Conservation (phyloP, 495 filamentous ascomycete genomes). For the Penicillium tannophilum region DNA sequence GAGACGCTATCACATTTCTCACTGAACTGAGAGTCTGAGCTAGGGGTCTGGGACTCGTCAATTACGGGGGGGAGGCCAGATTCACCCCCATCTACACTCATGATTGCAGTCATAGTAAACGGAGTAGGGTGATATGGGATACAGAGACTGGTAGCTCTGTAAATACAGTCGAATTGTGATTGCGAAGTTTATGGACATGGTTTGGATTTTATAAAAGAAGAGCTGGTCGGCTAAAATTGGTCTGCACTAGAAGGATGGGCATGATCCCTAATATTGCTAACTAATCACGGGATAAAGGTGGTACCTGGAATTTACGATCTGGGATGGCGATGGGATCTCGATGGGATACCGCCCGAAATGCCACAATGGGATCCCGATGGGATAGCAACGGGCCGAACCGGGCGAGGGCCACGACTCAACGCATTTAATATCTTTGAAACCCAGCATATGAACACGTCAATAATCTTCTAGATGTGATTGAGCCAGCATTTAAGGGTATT, state of each 20-base stretch:
- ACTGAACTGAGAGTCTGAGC: not conserved
- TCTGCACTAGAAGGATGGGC: not conserved
- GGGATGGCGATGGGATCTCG: not conserved
- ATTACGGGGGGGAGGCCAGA: not conserved
- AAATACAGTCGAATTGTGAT: not conserved
- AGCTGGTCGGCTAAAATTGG: not conserved
- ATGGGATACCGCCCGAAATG: no score
- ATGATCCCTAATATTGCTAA: not conserved
- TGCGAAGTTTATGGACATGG: not conserved
- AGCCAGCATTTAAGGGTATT: no score
- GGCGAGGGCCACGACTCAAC: not conserved
- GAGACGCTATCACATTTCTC: not conserved
- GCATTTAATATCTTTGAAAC: no score
- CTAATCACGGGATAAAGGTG: not conserved
- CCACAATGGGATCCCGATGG: not conserved
- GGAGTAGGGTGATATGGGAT: not conserved
- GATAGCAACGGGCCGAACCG: not conserved
- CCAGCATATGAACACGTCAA: no score
- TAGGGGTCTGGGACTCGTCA: not conserved
- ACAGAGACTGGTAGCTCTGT: not conserved
- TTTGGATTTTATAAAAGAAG: not conserved
- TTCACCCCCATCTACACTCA: not conserved
- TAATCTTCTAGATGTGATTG: no score
- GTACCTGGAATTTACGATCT: not conserved
- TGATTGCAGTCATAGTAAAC: not conserved